Percentiles rank a stretch among this genome's conserved stretches.
Conservation (phyloP, 192 early-diverging fungal species). For the Coemansia sp. region DNA sequence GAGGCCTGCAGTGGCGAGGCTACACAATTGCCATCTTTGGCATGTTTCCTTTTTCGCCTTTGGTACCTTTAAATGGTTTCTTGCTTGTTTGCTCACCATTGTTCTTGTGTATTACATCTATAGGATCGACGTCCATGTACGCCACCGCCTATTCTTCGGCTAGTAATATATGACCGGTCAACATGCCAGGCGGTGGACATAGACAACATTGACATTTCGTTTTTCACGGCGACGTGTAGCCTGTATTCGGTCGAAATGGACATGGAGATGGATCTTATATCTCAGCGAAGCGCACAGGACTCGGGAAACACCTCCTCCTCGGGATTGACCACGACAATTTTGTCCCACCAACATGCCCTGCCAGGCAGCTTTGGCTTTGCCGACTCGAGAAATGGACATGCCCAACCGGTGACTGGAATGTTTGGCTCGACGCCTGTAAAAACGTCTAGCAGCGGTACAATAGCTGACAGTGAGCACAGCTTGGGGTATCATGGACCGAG, state of each 20-base stretch:
- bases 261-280: conserved; percentile 47
- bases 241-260: conserved; percentile 43
- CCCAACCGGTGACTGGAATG: neutral
- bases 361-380: neutral
- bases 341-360: neutral
- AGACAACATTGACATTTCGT: conserved; percentile 34
- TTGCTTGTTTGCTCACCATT: no score
- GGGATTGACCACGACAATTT: neutral
- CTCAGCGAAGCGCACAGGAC: conserved; percentile 32
- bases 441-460: neutral
- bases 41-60: no score
- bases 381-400: neutral
- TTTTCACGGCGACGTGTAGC: conserved; percentile 47
- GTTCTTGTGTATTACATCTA: no score
- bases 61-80: no score
- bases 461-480: no score
- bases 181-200: conserved; percentile 33
- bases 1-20: no score
- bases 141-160: conserved; percentile 67
- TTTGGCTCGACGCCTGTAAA: neutral
- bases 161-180: conserved; percentile 58
- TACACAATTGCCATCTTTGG: no score
- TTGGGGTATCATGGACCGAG: neutral
- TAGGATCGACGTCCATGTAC: conserved; percentile 67
- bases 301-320: conserved; percentile 19